phyloP scores from a whole-genome alignment of 805 yeast species.

The Yamadazyma nakazawae region DNA sequence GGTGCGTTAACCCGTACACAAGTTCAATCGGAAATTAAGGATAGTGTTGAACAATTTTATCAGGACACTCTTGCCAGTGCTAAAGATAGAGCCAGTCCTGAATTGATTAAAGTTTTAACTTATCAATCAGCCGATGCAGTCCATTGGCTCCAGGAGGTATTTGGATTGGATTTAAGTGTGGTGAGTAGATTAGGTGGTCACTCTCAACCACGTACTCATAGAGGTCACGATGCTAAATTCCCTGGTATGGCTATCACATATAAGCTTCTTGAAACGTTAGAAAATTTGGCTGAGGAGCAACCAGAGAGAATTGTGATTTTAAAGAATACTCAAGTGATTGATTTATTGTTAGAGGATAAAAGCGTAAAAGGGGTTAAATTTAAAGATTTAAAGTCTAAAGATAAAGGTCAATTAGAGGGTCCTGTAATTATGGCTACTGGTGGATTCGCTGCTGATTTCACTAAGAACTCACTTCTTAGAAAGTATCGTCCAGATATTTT shows the following conservation, averaged over 20 bases:
- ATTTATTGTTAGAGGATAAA: conserved; percentile 27
- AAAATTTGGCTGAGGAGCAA: conserved; percentile 42
- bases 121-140: conserved; percentile 64
- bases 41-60: conserved; percentile 56
- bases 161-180: conserved; percentile 59
- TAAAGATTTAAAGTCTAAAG: conserved; percentile 30
- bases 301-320: conserved; percentile 43
- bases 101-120: conserved; percentile 57
- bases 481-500: conserved; percentile 58
- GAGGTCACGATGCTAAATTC: conserved; percentile 64
- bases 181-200: conserved; percentile 84
- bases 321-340: conserved; percentile 41
- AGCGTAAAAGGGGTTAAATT: conserved; percentile 33
- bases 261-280: conserved; percentile 48
- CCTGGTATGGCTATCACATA: conserved; percentile 68
- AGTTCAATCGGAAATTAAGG: conserved; percentile 44
- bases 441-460: conserved; percentile 65
- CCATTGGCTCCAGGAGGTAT: conserved; percentile 66
- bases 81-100: conserved; percentile 54
- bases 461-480: conserved; percentile 48
- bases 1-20: conserved; percentile 74
- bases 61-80: conserved; percentile 69
- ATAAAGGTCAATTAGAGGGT: conserved; percentile 38
- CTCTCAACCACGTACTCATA: conserved; percentile 74
- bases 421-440: conserved; percentile 65